Base-by-base conservation (phyloP, 225 moss, liverwort and hornwort species). In the Sphagnum contortum region DNA sequence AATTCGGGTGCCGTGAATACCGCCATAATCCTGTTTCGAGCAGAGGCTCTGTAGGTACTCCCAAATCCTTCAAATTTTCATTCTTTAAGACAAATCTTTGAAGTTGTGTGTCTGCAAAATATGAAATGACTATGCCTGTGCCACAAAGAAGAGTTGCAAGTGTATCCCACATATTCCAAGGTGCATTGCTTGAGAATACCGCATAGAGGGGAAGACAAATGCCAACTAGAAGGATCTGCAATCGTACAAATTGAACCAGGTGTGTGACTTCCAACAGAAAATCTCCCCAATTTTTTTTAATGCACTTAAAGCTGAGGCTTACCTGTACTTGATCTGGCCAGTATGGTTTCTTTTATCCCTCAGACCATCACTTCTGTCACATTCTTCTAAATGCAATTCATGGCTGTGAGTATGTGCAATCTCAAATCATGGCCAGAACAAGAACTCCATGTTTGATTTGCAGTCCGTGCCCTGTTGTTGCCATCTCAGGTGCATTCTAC, bases 1-100 rank as follows among this genome's bases (percentile, higher is more conserved):
- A 98, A 50, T 98, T 93, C 5, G 98, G 98, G 62, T 98, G 98
- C 66, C 98, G 83, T 4, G 91, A 98, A 69, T 88, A 89, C 54
- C 60, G 72, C 98, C 98, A 98, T 70, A 93, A 55, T 0, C 98
- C 98, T 3, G 57, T 71, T 64, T 89, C 60, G 4, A 98, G 66
- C 48, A 93, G 76, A 45, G 82, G 86, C 3, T 77, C 71, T 10
- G 79, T 77, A 50, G 91, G 64, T 56, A 70, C 89, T 62, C 87
- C 86, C 4, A 91, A 73, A 12, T 80, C 83, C 63, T 66, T 83
- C 2, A 91, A 73, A 5, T 9, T 71, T 48, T 62, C 74, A 64
- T 91, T 98, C 70, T 79, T 86, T 8, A 59, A 69, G 60, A 81
- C 82, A 62, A 91, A 98, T 52, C 49, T 48, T 48, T 91, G 80